Conservation (phyloP, 2,329 filamentous ascomycete species). For the Zarea fungicola region DNA sequence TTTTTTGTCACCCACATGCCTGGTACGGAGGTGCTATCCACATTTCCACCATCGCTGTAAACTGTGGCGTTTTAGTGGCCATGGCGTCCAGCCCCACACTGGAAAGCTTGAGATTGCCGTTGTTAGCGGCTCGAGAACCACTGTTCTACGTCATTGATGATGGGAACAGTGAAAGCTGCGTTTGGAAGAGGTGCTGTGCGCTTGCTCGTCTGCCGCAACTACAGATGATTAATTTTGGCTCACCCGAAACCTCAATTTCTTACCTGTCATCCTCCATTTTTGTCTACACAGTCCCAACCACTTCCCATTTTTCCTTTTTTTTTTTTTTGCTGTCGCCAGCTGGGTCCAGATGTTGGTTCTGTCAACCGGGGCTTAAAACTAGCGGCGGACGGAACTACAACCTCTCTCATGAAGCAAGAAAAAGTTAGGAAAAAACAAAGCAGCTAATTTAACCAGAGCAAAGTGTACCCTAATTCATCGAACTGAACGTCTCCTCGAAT, state of each 20-base stretch:
- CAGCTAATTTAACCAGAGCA: too few relatives aligned
- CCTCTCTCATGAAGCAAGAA: neutral
- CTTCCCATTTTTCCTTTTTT: neutral
- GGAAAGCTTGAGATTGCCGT: neutral
- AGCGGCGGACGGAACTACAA: neutral
- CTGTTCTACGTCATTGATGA: slow-evolving; percentile 12
- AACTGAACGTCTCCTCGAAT: too few relatives aligned
- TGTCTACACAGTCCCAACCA: too few relatives aligned
- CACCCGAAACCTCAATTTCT: neutral
- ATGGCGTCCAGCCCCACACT: neutral
- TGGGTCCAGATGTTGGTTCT: neutral
- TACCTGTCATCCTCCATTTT: neutral
- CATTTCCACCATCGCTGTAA: too few relatives aligned
- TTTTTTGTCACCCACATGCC: too few relatives aligned
- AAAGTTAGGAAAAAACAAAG: too few relatives aligned
- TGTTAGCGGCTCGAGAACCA: slow-evolving; percentile 5
- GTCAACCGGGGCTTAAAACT: neutral
- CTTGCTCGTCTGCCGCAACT: too few relatives aligned
- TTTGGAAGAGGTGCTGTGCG: too few relatives aligned
- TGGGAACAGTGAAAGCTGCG: neutral
- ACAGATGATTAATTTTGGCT: neutral
- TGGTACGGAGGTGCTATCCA: too few relatives aligned
- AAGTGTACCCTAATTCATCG: too few relatives aligned
- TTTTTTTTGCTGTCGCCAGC: neutral
- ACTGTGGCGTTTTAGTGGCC: neutral